Evolutionary conservation across 2,329 filamentous ascomycete species (phyloP).

Genomic region (Aureobasidium sp.): DNA sequence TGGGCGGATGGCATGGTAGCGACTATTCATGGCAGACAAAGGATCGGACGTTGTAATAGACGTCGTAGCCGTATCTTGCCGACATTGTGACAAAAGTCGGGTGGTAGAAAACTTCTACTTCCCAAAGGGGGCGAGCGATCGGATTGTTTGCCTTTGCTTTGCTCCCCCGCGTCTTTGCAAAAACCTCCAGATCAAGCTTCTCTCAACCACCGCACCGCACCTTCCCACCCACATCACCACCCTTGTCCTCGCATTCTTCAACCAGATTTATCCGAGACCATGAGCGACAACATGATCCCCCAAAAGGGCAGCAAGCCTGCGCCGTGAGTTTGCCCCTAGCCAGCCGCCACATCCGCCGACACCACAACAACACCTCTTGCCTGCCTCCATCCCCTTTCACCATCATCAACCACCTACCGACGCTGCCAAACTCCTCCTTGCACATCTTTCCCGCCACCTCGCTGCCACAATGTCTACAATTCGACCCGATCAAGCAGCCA

Average conservation of each 20-base stretch:
- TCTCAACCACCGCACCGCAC: conserved; percentile 4
- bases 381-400: not conserved
- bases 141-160: conserved; percentile 3
- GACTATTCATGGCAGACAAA: not conserved
- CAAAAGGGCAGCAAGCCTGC: conserved; percentile 12
- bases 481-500: not conserved
- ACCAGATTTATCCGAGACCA: not conserved
- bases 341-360: not conserved
- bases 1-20: not conserved
- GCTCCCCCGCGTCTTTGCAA: not conserved
- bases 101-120: conserved; percentile 1
- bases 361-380: not conserved
- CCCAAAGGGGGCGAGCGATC: not conserved
- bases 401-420: not conserved
- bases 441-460: not conserved
- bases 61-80: not conserved
- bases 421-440: not conserved
- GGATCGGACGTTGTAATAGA: not conserved
- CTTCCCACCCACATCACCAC: conserved; percentile 2
- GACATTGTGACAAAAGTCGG: not conserved
- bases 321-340: not conserved
- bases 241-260: conserved; percentile 10
- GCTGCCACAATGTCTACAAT: not conserved
- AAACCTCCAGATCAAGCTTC: conserved; percentile 6
- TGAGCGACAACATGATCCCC: conserved; percentile 10